Percentiles rank a stretch among this genome's conserved stretches.
Evolutionary conservation across 768 basidiomycete genomes (phyloP).

Genomic region (Lyophyllum atratum): DNA sequence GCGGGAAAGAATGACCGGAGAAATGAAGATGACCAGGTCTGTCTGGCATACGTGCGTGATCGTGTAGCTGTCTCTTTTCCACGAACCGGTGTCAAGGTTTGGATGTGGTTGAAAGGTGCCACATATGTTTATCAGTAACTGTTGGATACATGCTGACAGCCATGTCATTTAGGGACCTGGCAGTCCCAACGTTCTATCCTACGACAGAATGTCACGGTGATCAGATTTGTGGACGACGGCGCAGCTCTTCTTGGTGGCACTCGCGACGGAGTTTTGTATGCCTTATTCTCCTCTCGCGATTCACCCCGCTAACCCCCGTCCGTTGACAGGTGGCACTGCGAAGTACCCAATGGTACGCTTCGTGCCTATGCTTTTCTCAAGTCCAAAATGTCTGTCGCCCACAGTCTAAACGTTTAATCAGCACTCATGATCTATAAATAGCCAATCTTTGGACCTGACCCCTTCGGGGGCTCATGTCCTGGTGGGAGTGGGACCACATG

Average conservation of each 20-base stretch:
- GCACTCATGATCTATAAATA: conserved; percentile 21
- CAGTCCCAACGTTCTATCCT: conserved; percentile 62
- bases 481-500: conserved; percentile 51
- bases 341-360: conserved; percentile 66
- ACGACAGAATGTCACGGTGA: conserved; percentile 63
- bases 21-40: conserved; percentile 40
- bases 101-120: conserved; percentile 60
- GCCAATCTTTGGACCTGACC: conserved; percentile 56
- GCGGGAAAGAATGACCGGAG: conserved; percentile 38
- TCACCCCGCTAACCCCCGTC: conserved; percentile 1
- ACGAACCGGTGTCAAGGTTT: conserved; percentile 61
- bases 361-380: conserved; percentile 61
- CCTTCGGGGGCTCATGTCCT: conserved; percentile 51
- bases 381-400: conserved; percentile 49
- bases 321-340: conserved; percentile 66
- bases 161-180: conserved; percentile 52
- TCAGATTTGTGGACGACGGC: conserved; percentile 66
- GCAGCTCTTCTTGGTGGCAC: conserved; percentile 68
- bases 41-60: conserved; percentile 57
- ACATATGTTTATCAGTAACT: neutral
- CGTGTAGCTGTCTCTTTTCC: conserved; percentile 66
- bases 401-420: neutral
- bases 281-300: neutral
- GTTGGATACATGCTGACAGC: conserved; percentile 5
- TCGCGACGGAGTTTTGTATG: conserved; percentile 68